Evolutionary conservation across 164 flowering plant genomes (phyloP), one percentile per base, ranked within the genome.

Genomic region (Chloranthus sessilifolius): DNA sequence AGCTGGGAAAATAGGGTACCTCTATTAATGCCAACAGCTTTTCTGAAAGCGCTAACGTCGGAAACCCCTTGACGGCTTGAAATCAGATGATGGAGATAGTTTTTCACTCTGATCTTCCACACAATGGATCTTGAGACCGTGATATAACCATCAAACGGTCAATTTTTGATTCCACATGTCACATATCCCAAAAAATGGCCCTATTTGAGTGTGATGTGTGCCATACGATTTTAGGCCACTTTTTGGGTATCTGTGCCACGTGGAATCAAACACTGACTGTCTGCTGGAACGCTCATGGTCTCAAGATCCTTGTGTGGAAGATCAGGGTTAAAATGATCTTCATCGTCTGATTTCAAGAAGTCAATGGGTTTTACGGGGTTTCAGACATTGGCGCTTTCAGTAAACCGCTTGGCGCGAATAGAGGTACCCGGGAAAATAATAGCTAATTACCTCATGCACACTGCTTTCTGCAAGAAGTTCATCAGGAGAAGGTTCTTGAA

Each of bases 371-470:
- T n/a, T n/a, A n/a, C n/a, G n/a, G n/a, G n/a, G n/a, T n/a, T n/a
- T n/a, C n/a, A n/a, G n/a, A n/a, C n/a, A n/a, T n/a, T n/a, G n/a
- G n/a, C n/a, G n/a, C n/a, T n/a, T n/a, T n/a, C n/a, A n/a, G n/a
- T 33, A 33, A 33, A 33, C 12, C 12, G 10, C 10, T 33, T 33
- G 12, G 36, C 7, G 7, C 12, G 7, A 33, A 33, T 33, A 33
- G 36, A 0, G 36, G 12, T 33, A 33, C 12, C 12, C 10, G 12
- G 7, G 36, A 33, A 1, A 8, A 33, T 33, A 14, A 14, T 7
- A 33, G 7, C 7, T 8, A 19, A 25, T 60, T 59, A 73, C 80
- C 71, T 62, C 43, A 23, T 45, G 19, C 34, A 52, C 49, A 46
- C 43, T 38, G 46, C 35, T 61, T 12, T 17, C 53, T 5, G 11